Base-by-base conservation (phyloP, 2,329 filamentous ascomycete species). In the Colletotrichum tropicicola region DNA sequence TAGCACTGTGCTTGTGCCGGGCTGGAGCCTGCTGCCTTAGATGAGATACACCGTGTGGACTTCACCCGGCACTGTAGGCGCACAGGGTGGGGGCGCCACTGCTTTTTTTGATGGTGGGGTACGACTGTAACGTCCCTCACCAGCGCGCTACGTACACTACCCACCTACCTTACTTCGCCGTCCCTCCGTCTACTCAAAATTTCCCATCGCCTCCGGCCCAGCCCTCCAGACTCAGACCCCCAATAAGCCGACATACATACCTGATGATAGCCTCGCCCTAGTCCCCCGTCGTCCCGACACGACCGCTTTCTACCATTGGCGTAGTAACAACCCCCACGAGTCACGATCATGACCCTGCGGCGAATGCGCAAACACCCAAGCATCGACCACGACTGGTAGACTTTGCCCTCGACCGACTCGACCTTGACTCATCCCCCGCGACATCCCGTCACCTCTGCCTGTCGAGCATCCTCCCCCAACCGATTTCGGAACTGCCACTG, bases 291-390 rank as follows among this genome's bases (percentile, higher is more conserved):
- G 59, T 13, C 5, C 13, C 45, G 52, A 59, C 23, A 41, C 19
- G 8, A 19, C 2, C 37, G n/a, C n/a, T n/a, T n/a, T n/a, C n/a
- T n/a, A 30, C 27, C 49, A 27, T 32, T 12, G 15, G 12, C 17
- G 25, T 30, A 19, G 2, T 21, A n/a, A 1, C 6, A n/a, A 23
- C n/a, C 32, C 19, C 28, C 17, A 17, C 51, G 35, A 47, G 30
- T 44, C 30, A 56, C 28, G 63, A 66, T 37, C 60, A 66, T 66
- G 63, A 66, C 45, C 63, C 41, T 54, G 59, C 59, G 52, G 32
- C 63, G 63, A 57, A 57, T 65, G 59, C 63, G 59, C 51, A 56
- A 49, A 52, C 39, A 54, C 59, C 41, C 32, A 39, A 41, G 25
- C 32, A 64, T 54, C 53, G 45, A 65, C 19, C 17, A 17, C 53